Percentiles rank a stretch among this genome's conserved stretches.
These are phyloP conservation scores for Inga laurina DNA, from an alignment of 306 rosid species.

Conservation along the genomic window DNA sequence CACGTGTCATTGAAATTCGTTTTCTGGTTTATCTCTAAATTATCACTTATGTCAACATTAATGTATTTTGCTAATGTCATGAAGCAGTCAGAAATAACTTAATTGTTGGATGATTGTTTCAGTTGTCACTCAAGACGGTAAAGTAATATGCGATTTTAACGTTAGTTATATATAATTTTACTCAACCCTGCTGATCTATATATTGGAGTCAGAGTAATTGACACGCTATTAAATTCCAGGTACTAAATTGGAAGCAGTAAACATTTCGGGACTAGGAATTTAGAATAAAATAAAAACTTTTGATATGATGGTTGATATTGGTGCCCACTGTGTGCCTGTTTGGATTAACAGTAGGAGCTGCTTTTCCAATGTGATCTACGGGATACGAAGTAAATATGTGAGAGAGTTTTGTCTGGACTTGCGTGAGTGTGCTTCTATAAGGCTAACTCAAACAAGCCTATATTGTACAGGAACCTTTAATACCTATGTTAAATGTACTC, in stretches of 20 bases:
- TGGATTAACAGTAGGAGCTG: too few species aligned
- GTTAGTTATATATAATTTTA: too few species aligned
- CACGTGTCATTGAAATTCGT: neutral
- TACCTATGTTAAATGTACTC: too few species aligned
- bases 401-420: too few species aligned
- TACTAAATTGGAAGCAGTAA: neutral
- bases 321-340: too few species aligned
- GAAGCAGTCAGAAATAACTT: neutral
- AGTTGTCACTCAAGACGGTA: too few species aligned
- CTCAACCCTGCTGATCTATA: neutral
- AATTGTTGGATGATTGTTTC: neutral
- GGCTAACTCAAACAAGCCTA: too few species aligned
- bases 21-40: neutral
- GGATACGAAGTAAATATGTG: too few species aligned
- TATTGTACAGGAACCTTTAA: too few species aligned
- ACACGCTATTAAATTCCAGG: neutral
- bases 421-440: too few species aligned
- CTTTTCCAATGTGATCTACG: too few species aligned
- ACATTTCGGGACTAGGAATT: neutral
- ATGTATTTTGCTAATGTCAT: neutral
- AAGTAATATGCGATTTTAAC: too few species aligned
- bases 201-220: neutral
- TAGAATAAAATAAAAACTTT: neutral
- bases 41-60: neutral
- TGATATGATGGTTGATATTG: neutral